Evolutionary conservation across 2,329 filamentous ascomycete species (phyloP).

Genomic region (Fusarium brevicatenulatum): DNA sequence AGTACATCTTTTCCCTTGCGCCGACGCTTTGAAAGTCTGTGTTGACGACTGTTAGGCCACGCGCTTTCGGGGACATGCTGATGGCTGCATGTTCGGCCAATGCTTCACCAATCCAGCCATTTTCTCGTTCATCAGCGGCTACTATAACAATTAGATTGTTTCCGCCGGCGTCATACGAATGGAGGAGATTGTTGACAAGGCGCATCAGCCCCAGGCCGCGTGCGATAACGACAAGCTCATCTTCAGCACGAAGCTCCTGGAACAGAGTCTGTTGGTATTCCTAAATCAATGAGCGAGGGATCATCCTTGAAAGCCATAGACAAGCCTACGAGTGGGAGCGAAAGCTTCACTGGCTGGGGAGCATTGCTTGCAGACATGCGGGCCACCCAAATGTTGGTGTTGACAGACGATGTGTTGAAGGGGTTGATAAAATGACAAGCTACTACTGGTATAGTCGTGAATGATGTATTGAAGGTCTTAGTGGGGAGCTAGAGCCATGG

Average conservation of each 20-base stretch:
- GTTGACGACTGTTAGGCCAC: conserved; percentile 91
- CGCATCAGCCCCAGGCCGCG: conserved; percentile 92
- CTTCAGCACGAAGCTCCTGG: conserved; percentile 86
- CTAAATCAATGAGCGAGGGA: conserved; percentile 52
- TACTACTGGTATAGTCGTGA: conserved; percentile 11
- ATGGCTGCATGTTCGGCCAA: conserved; percentile 94
- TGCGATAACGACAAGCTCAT: conserved; percentile 92
- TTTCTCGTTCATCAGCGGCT: conserved; percentile 90
- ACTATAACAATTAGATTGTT: conserved; percentile 92
- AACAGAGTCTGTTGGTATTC: conserved; percentile 97
- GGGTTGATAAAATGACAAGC: conserved; percentile 10
- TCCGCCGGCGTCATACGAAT: conserved; percentile 95
- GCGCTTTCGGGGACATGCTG: conserved; percentile 82
- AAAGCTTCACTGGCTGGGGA: conserved; percentile 80
- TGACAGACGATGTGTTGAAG: conserved; percentile 23
- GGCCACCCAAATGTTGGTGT: conserved; percentile 35
- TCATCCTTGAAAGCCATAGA: background rate
- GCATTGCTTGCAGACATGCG: conserved; percentile 65
- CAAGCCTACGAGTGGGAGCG: conserved; percentile 66
- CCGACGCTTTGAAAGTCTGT: conserved; percentile 91
- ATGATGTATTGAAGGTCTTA: conserved; percentile 27
- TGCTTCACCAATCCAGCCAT: conserved; percentile 96
- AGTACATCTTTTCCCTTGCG: conserved; percentile 90
- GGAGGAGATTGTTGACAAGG: conserved; percentile 93
- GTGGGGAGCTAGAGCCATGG: conserved; percentile 21